Evolutionary conservation across 345 rosid genomes (phyloP), one percentile per base, ranked within the genome.

Genomic region (Dovyalis caffra): DNA sequence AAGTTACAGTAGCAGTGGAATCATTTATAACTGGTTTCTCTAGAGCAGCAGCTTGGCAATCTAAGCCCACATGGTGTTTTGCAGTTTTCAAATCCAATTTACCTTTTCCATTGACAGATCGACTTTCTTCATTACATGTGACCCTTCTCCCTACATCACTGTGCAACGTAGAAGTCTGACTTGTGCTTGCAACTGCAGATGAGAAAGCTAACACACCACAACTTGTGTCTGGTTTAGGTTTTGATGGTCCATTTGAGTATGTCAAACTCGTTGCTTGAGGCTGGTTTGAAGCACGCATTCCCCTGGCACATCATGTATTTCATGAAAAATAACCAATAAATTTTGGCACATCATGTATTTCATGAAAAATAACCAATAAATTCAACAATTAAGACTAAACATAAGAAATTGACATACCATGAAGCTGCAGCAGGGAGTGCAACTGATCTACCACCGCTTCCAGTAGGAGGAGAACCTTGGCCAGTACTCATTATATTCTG

Each of bases 341-440:
- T 34, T 10, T n/a, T 90, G 82, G 38, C 32, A 61, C 10, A 71
- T 29, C 14, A 15, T 18, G 21, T 31, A 47, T 51, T 80, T 80
- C 69, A 71, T 77, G 57, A 72, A 70, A 58, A 67, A 67, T 53
- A 76, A 72, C 76, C 7, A 10, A 8, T 31, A 62, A 69, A 61
- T 34, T 10, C 56, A 5, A 80, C 25, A 40, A 25, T 21, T 4
- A 2, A 4, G 29, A 20, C 61, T 56, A 61, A 0, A 66, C 21
- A 9, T 2, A 28, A 49, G 58, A 5, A 64, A 64, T 8, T 67
- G 31, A 62, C 80, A 76, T 88, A 92, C 98, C 97, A 94, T 74
- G 98, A 86, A 6, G 97, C 93, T 69, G 93, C 97, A 58, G 93
- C 91, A 79, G 98, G 98, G 72, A 94, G 97, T 57, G 85, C 85